A percentile compares a stretch with the other conserved stretches of the same genome.
These are phyloP conservation scores for Anethum foeniculum DNA, from an alignment of 140 eudicot species.

Conservation along the genomic window DNA sequence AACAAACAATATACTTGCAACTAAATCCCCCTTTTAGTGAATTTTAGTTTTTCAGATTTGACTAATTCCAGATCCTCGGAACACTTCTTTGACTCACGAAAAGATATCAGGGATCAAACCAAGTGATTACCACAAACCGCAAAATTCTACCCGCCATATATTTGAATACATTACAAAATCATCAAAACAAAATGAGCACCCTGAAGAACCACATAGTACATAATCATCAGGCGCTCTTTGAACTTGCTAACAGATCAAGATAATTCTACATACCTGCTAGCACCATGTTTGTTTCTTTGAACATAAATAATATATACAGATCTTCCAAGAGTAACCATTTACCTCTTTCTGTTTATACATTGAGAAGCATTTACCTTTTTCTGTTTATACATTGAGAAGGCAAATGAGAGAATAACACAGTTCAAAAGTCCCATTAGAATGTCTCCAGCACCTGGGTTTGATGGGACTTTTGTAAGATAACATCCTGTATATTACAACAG, in stretches of 20 bases:
- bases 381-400: slow-evolving; percentile 98
- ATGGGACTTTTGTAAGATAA: slow-evolving; percentile 81
- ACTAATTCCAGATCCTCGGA: background rate
- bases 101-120: background rate
- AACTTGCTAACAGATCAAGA: background rate
- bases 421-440: slow-evolving; percentile 90
- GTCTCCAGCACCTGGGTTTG: slow-evolving; percentile 98
- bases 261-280: background rate
- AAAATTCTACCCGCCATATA: background rate
- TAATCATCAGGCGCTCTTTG: background rate
- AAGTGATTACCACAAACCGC: background rate
- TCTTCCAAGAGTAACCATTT: slow-evolving; percentile 1
- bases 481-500: slow-evolving; percentile 42
- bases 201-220: background rate
- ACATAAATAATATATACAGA: background rate
- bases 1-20: background rate
- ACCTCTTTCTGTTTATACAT: slow-evolving; percentile 88
- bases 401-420: slow-evolving; percentile 82
- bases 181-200: background rate
- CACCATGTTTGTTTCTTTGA: background rate
- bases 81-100: background rate
- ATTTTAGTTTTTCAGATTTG: background rate
- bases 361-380: slow-evolving; percentile 58
- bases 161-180: background rate
- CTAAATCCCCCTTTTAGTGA: background rate